Evolutionary conservation across 306 rosid species (phyloP).

Genomic region (Quillaja saponaria): DNA sequence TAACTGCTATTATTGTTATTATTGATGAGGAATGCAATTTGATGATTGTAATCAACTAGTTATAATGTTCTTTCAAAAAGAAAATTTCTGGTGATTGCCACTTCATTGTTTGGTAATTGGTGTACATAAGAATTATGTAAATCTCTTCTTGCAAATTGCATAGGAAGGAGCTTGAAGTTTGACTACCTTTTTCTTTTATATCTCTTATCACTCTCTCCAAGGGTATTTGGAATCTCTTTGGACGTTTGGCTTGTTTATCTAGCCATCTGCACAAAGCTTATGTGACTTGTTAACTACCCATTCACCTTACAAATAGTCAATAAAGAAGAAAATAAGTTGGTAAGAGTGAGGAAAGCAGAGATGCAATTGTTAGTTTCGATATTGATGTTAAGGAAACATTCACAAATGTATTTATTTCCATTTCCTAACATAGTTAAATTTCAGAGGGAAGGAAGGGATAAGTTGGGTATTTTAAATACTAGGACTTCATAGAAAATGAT

Average conservation of each 20-base stretch:
- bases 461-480: no score
- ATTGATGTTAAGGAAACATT: slow-evolving; percentile 5
- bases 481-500: background rate
- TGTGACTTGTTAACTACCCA: slow-evolving; percentile 10
- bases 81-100: slow-evolving; percentile 3
- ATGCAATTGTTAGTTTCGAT: background rate
- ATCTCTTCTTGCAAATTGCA: background rate
- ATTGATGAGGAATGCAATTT: no score
- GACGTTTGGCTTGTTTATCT: background rate
- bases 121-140: no score
- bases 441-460: background rate
- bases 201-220: no score
- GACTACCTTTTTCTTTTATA: background rate
- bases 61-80: no score
- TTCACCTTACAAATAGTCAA: background rate
- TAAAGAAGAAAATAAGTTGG: background rate
- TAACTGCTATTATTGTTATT: slow-evolving; percentile 19
- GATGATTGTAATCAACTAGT: no score
- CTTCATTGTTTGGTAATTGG: background rate
- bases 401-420: slow-evolving; percentile 11
- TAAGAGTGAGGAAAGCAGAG: background rate
- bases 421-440: slow-evolving; percentile 7
- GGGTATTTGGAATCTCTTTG: background rate
- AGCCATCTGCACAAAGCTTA: background rate
- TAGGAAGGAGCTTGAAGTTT: background rate